Evolutionary conservation across 192 early-diverging fungal species (phyloP), one percentile per base, ranked within the genome.

Genomic region (Rhizophagus sp.): DNA sequence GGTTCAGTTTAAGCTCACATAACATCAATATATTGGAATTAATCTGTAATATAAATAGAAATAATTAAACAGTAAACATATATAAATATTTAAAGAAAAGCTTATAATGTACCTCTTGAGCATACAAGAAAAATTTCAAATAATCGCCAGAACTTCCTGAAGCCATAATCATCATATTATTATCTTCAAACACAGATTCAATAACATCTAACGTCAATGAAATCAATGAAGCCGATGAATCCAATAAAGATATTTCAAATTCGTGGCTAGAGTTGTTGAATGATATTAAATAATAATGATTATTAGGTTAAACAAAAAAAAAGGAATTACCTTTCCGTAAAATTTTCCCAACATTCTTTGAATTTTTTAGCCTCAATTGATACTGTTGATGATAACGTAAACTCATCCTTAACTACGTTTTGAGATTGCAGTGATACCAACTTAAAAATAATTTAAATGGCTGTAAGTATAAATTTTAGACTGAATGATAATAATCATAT

Each of bases 111-210:
- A 74, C 73, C 73, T 74, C 73, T 22, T 50, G n/a, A 36, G 73
- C 73, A 61, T 74, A 74, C 61, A 50, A 33, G 34, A 74, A 74
- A 12, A 74, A 74, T 27, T 62, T 50, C 2, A 33, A 36, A 33
- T 17, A 44, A 74, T 74, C 15, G 0, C 33, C 33, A 8, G 24
- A 27, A 34, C 19, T 36, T 74, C 73, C 73, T 22, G 73, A 74
- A 13, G 73, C 73, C 33, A 74, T 74, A 63, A 30, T 76, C 17
- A 64, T 39, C n/a, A 62, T 65, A 25, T 47, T 50, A 44, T 41
- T 25, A 25, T 76, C 34, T 63, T 76, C 62, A 65, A 76, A 65
- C 9, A 52, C 39, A n/a, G 17, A 5, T 76, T 76, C 75, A 64
- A 76, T 24, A 1, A 41, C 63, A 47, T 76, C 74, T 25, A 62